Evolutionary conservation across 2,329 filamentous ascomycete species (phyloP), one percentile per base, ranked within the genome.

Genomic region (Neonectria sp.): DNA sequence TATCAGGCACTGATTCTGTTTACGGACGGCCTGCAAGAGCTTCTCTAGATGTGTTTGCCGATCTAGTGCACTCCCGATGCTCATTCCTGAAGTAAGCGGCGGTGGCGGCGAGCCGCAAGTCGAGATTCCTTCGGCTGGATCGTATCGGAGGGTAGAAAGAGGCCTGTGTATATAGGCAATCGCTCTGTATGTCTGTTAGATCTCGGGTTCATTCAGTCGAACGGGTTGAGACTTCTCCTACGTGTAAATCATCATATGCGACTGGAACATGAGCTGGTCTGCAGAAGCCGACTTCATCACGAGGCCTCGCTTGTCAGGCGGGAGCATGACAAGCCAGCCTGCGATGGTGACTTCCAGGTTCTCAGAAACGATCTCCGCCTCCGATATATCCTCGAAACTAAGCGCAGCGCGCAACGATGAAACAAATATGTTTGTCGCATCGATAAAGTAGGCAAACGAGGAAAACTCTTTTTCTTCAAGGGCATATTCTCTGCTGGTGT

Each of bases 241-340:
- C 60, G 60, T 63, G 40, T 58, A 57, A 35, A 63, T 57, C 60
- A 56, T 63, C 60, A 63, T 55, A n/a, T 63, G 60, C n/a, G 53
- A 35, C 40, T 63, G 60, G 24, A 63, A 63, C 52, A 63, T 56
- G 52, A 63, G 52, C 53, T 57, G 60, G 43, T 63, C 60, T 15
- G 57, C 40, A 8, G 45, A 45, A 11, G n/a, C 17, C 37, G 52
- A 45, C 40, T 63, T 63, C 4, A 43, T 43, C 29, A 46, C 17
- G 12, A 52, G 33, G 12, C 45, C 60, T 48, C 43, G 37, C n/a
- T 58, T 63, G 37, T 46, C 25, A 12, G 43, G 31, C 29, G 52
- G 60, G 24, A 57, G 51, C 53, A 63, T 49, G 29, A 58, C 25
- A 15, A 63, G 58, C 60, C 60, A 63, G 45, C 51, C 27, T 35